These are phyloP conservation scores for Adiantum capillusveneris DNA, from an alignment of 75 land plant genomes.

Conservation along the genomic window DNA sequence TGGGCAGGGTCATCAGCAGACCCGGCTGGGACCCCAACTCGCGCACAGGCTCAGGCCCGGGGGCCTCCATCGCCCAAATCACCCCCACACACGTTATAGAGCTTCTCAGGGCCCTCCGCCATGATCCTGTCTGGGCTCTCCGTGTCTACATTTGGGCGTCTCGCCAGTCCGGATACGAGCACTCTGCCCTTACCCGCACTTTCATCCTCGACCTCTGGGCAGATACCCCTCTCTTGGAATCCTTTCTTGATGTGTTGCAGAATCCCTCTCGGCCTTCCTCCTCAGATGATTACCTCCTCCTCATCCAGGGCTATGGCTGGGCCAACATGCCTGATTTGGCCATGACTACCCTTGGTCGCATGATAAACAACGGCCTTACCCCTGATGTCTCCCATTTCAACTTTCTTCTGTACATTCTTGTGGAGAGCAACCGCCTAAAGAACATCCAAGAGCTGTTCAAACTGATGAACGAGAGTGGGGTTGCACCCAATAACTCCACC, in stretches of 20 bases:
- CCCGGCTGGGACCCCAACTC: conserved; percentile 3
- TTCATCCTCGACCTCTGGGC: background rate
- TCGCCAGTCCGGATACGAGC: background rate
- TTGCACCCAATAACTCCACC: background rate
- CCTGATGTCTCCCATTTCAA: conserved; percentile 4
- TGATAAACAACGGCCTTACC: background rate
- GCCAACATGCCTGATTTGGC: background rate
- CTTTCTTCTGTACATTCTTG: background rate
- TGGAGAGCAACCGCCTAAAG: background rate
- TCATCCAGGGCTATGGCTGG: conserved; percentile 5
- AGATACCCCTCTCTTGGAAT: background rate
- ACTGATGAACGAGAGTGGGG: background rate
- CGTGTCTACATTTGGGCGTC: conserved; percentile 6
- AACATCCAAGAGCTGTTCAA: background rate
- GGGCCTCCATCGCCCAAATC: background rate
- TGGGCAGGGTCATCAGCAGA: background rate
- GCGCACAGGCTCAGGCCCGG: background rate
- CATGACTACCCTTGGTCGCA: background rate
- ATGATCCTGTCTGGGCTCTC: conserved; percentile 1
- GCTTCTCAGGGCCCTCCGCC: background rate
- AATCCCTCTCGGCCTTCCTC: background rate
- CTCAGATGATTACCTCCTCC: background rate
- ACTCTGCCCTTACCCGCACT: background rate
- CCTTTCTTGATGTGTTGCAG: background rate
- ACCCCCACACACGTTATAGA: background rate